Base-by-base conservation (phyloP, 2,329 filamentous ascomycete genomes). In the Tolypocladium sp. region DNA sequence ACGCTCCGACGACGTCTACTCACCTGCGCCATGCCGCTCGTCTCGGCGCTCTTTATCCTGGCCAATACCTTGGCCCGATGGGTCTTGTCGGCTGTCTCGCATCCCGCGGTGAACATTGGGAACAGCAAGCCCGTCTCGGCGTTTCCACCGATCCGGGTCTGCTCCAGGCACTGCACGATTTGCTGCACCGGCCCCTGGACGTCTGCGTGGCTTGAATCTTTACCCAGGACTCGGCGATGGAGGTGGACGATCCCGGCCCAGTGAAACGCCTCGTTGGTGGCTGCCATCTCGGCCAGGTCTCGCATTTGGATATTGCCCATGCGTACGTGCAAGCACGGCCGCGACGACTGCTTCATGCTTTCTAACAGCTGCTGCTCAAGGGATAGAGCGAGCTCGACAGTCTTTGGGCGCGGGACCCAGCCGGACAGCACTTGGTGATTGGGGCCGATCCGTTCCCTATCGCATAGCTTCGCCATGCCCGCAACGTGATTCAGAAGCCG, bases 51-150 rank as follows among this genome's bases (percentile, higher is more conserved):
- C 68, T 79, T 77, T 68, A 94, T 78, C 55, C 90, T 78, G 64
- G 84, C 81, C 66, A 90, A 75, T 42, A 93, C 83, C 66, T 83
- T 79, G 30, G 75, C 74, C 56, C 85, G 78, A 64, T 88, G 82
- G 3, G 72, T 73, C 40, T 76, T 67, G 55, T 85, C 81, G 58
- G 75, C 75, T 1, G 86, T 84, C 70, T 94, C 89, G 64, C 89
- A 92, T 0, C 90, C 91, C 1, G 90, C 90, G 1, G 89, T 90
- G 71, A 94, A 94, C 74, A 94, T 85, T 0, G 91, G 90, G 63
- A 94, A 92, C 44, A 94, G 71, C 22, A 90, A 75, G 66, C 89
- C 91, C 10, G 84, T 86, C 71, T 93, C 90, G 0, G 89, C 89
- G 20, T 85, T 85, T 37, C 86, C 86, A 7, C 88, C 87, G 15